Base-by-base conservation (phyloP, 2,329 filamentous ascomycete genomes). In the Fusarium floridanum region DNA sequence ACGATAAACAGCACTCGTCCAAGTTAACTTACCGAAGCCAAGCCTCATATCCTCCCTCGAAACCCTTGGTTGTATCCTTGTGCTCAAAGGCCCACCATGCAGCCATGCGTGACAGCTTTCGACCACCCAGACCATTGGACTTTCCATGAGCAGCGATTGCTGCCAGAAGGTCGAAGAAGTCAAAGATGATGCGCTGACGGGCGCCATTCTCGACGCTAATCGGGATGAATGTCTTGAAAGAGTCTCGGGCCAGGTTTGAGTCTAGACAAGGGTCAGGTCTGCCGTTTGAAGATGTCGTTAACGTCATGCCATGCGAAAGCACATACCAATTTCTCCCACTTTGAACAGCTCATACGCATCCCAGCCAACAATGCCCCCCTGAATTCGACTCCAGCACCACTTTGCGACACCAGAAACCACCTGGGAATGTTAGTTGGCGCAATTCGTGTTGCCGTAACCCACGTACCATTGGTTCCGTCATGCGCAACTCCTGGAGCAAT, bases 71-170 rank as follows among this genome's bases (percentile, higher is more conserved):
- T 8, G 91, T 91, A 81, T 98, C 95, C 56, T 88, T 90, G 76
- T 97, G 94, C 80, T 98, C 96, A 81, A 99, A 99, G 1, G 96
- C 95, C 97, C 97, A 99, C 97, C 97, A 99, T 55, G 95, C 95
- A 45, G 96, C 97, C 89, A 97, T 94, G 76, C 97, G 91, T 11
- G 97, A 98, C 64, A 99, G 89, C 83, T 98, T 98, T 74, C 95
- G 91, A 29, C 97, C 97, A 70, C 95, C 94, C 73, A 99, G 90
- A 50, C 97, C 97, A 82, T 99, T 99, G 64, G 88, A 91, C 85
- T 98, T 98, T 76, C 94, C 94, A 79, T 98, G 94, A 16, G 97
- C 97, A 37, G 97, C 95, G 77, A 98, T 91, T 9, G 96, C 95
- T 5, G 96, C 92, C 53, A 99, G 85, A 1, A 99, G 90, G 78